Percentiles rank a stretch among this genome's conserved stretches.
Conservation (phyloP, 2,329 filamentous ascomycete genomes). For the Aspergillus melleus region DNA sequence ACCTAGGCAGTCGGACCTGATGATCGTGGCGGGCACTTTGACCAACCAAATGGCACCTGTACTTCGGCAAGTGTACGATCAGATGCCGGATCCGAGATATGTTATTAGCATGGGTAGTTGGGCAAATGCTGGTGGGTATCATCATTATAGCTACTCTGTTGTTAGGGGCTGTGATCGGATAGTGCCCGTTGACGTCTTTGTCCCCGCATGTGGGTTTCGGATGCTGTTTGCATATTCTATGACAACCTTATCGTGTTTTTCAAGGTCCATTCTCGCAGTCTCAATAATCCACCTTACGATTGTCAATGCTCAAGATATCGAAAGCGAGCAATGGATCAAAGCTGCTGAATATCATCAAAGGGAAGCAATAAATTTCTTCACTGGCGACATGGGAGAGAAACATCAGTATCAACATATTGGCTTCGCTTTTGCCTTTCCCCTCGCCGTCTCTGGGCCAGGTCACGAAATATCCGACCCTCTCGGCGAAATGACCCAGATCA, state of each 20-base stretch:
- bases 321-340: too few relatives aligned
- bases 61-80: conserved; percentile 86
- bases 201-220: conserved; percentile 64
- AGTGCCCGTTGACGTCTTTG: conserved; percentile 78
- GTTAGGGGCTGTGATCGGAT: conserved; percentile 76
- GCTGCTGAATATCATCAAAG: too few relatives aligned
- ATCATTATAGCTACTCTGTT: conserved; percentile 82
- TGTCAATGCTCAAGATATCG: too few relatives aligned
- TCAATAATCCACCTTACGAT: too few relatives aligned
- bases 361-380: too few relatives aligned
- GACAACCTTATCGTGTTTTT: neutral
- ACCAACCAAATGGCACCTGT: conserved; percentile 97
- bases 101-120: conserved; percentile 84
- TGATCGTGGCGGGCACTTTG: conserved; percentile 90
- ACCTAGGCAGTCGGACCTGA: conserved; percentile 83
- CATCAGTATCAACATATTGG: too few relatives aligned
- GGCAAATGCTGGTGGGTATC: conserved; percentile 84
- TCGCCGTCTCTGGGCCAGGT: too few relatives aligned
- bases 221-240: neutral
- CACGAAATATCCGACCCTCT: too few relatives aligned
- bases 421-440: too few relatives aligned
- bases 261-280: conserved; percentile 35
- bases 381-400: too few relatives aligned
- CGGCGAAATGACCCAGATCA: too few relatives aligned
- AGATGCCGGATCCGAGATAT: conserved; percentile 93